Conservation (phyloP, 1,284 basidiomycete species). For the Sporisorium reilianum region DNA sequence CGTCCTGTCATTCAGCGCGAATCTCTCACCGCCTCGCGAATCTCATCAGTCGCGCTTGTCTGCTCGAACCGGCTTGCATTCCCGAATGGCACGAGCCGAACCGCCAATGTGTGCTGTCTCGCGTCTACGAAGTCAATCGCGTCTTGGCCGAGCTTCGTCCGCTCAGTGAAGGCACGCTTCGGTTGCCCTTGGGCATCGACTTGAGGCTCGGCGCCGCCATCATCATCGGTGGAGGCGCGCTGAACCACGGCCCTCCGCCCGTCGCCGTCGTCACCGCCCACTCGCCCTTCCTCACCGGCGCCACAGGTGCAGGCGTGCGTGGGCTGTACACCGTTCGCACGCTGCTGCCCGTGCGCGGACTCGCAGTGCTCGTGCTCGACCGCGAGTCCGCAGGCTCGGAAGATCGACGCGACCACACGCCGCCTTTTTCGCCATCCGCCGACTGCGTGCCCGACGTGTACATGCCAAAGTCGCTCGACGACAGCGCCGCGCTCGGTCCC, state of each 20-base stretch:
- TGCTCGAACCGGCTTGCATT: conserved; percentile 1
- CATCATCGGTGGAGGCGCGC: conserved; percentile 47
- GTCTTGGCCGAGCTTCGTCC: conserved; percentile 39
- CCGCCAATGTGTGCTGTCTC: neutral
- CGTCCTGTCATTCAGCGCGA: neutral
- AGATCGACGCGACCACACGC: conserved; percentile 16
- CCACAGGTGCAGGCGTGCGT: conserved; percentile 19
- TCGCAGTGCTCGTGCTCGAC: conserved; percentile 44
- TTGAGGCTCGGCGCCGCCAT: conserved; percentile 19
- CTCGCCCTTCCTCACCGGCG: conserved; percentile 33
- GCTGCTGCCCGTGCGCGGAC: conserved; percentile 43
- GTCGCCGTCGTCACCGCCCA: conserved; percentile 49
- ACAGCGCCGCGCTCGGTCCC: conserved; percentile 23
- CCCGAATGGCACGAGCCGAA: neutral
- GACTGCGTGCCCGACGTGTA: conserved; percentile 28
- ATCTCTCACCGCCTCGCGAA: neutral
- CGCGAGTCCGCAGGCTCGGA: conserved; percentile 33
- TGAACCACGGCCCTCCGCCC: conserved; percentile 48
- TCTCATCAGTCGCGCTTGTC: no score
- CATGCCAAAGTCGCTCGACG: conserved; percentile 41
- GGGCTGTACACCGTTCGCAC: conserved; percentile 33
- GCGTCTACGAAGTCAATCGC: conserved; percentile 20
- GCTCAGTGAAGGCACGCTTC: conserved; percentile 33
- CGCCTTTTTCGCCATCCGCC: neutral
- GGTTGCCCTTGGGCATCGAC: conserved; percentile 28